Percentiles rank a stretch among this genome's conserved stretches.
Evolutionary conservation across 1,284 basidiomycete genomes (phyloP).

Genomic region (Somion occarium): DNA sequence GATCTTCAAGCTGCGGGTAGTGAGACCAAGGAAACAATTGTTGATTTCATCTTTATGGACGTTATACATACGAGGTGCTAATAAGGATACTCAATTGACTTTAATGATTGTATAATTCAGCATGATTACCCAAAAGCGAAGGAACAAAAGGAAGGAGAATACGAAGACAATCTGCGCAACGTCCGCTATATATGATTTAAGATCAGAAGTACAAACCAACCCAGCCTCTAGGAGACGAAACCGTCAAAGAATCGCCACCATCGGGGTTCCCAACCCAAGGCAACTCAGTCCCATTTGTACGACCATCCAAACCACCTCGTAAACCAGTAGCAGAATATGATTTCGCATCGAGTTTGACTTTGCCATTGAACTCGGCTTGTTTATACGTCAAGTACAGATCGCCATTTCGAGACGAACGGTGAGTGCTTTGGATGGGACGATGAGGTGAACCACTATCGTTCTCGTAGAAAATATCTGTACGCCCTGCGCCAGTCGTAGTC

Average conservation of each 20-base stretch:
- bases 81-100: too few relatives aligned
- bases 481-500: slow-evolving; percentile 44
- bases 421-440: slow-evolving; percentile 42
- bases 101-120: too few relatives aligned
- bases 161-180: neutral
- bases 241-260: slow-evolving; percentile 39
- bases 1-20: too few relatives aligned
- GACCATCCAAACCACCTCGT: slow-evolving; percentile 19
- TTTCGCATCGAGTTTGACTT: slow-evolving; percentile 39
- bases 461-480: slow-evolving; percentile 46
- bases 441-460: slow-evolving; percentile 33
- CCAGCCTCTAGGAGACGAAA: slow-evolving; percentile 44
- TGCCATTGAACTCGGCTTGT: slow-evolving; percentile 45
- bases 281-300: slow-evolving; percentile 23
- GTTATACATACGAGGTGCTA: too few relatives aligned
- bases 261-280: slow-evolving; percentile 44
- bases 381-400: slow-evolving; percentile 53
- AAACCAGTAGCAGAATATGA: slow-evolving; percentile 37
- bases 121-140: too few relatives aligned
- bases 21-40: too few relatives aligned
- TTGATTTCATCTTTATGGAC: too few relatives aligned
- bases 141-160: neutral
- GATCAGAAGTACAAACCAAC: slow-evolving; percentile 44
- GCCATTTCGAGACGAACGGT: slow-evolving; percentile 42
- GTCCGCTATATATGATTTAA: slow-evolving; percentile 5